Evolutionary conservation across 2,329 filamentous ascomycete species (phyloP), one percentile per base, ranked within the genome.

Genomic region (Xylaria sp.): DNA sequence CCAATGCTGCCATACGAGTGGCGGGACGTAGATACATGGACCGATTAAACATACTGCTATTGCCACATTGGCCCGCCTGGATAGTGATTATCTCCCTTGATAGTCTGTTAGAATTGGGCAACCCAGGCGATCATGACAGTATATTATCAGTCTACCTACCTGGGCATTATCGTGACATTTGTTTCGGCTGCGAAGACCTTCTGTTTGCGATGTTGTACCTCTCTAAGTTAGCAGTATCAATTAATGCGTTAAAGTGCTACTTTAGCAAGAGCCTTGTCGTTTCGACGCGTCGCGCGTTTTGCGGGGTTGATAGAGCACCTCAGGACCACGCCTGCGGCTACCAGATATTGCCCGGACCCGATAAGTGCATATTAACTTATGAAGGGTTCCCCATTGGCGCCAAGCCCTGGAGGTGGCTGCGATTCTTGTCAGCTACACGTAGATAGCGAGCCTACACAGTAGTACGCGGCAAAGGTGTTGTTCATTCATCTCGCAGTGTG

Each of bases 61-160:
- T 98, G 86, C 94, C 95, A 85, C 95, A 98, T 81, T 98, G 95
- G 86, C 95, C 95, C 69, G 96, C 94, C 82, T 99, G 95, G 73
- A 99, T 91, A 66, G 96, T 99, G 79, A 99, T 99, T 74, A 99
- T 99, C 87, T 99, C 95, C 80, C 95, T 97, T 72, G 1, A 59
- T 15, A 37, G 23, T 5, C 38, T 43, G 63, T 65, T 57, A 63
- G 51, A 17, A 37, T 47, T 4, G 23, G 31, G 31, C 15, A 25
- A 31, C 50, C 14, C 25, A 37, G 50, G 40, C 17, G 14, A 51
- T 46, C n/a, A 14, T 19, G 35, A 33, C 14, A 40, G 42, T 4
- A 23, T 21, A 23, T 4, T 28, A n/a, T n/a, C n/a, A 25, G 50
- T 31, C 38, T 46, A 33, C 63, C 17, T 61, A 67, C 65, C 65